A percentile compares a stretch with the other conserved stretches of the same genome.
phyloP scores from a whole-genome alignment of 2,329 filamentous ascomycete species.

The Balansia obtecta region DNA sequence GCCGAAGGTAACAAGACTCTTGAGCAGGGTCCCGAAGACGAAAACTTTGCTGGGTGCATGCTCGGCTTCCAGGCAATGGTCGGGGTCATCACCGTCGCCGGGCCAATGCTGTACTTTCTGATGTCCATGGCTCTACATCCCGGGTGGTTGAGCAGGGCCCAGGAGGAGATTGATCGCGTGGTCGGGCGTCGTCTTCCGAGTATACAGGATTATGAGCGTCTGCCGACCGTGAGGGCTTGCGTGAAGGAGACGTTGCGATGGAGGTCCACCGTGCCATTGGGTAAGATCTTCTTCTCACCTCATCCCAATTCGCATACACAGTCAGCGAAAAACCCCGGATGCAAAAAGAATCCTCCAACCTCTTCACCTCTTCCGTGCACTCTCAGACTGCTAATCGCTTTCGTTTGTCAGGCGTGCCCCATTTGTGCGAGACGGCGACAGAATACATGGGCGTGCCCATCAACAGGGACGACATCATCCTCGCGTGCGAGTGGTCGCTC shows the following conservation, averaged over 20 bases:
- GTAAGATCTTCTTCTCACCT: background rate
- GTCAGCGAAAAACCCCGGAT: no score
- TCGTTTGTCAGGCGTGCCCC: slow-evolving; percentile 28
- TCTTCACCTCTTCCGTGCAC: no score
- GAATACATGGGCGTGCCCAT: slow-evolving; percentile 34
- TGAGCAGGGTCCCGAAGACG: slow-evolving; percentile 29
- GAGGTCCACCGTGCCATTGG: slow-evolving; percentile 40
- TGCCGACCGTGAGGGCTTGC: slow-evolving; percentile 31
- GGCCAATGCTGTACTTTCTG: slow-evolving; percentile 37
- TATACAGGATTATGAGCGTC: background rate
- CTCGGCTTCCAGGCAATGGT: slow-evolving; percentile 39
- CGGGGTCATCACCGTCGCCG: slow-evolving; percentile 36
- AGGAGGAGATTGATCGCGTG: slow-evolving; percentile 35
- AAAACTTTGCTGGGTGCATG: slow-evolving; percentile 36
- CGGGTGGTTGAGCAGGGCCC: slow-evolving; percentile 37
- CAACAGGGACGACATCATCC: slow-evolving; percentile 33
- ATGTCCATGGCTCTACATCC: slow-evolving; percentile 41
- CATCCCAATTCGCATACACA: slow-evolving; percentile 15
- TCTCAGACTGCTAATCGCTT: slow-evolving; percentile 5
- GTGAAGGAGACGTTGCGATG: slow-evolving; percentile 47
- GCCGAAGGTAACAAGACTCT: slow-evolving; percentile 26
- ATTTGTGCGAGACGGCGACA: slow-evolving; percentile 34
- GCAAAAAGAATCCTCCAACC: no score
- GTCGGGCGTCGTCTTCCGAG: background rate
- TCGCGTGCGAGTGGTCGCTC: slow-evolving; percentile 29